Conservation (phyloP, 2,329 filamentous ascomycete species). For the Pseudocercospora crystallina region DNA sequence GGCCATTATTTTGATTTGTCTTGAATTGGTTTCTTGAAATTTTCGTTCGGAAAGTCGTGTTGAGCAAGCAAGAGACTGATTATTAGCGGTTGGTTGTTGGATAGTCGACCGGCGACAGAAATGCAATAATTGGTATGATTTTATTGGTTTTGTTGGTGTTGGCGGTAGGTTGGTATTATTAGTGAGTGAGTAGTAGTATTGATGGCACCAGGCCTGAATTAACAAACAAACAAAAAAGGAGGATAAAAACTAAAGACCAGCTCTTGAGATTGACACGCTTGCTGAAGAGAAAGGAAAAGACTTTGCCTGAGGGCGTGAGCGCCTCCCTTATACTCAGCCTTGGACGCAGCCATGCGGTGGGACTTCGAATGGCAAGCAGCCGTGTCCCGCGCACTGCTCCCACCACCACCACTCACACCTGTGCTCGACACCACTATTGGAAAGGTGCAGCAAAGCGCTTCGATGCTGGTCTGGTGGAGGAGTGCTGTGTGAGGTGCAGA, state of each 20-base stretch:
- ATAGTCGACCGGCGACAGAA: constrained; percentile 39
- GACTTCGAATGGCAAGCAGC: constrained; percentile 15
- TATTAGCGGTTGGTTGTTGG: constrained; percentile 38
- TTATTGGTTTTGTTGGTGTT: constrained; percentile 24
- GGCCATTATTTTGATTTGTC: constrained; percentile 60
- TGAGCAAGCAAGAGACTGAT: constrained; percentile 52
- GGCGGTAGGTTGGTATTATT: constrained; percentile 26
- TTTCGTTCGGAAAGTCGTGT: constrained; percentile 29
- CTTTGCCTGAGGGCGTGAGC: constrained; percentile 21
- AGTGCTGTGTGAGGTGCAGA: constrained; percentile 10
- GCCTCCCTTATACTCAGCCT: constrained; percentile 13
- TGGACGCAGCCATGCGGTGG: constrained; percentile 6
- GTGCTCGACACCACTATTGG: constrained; percentile 25
- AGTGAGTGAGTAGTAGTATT: constrained; percentile 27
- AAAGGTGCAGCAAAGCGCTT: constrained; percentile 30
- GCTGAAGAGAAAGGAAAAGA: constrained; percentile 45
- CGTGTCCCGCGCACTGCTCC: neutral
- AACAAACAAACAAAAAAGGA: constrained; percentile 41
- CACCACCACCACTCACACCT: neutral
- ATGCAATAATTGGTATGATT: constrained; percentile 29
- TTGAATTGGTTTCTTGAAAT: constrained; percentile 20
- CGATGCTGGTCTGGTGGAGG: constrained; percentile 22
- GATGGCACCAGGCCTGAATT: constrained; percentile 50
- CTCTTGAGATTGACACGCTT: constrained; percentile 53
- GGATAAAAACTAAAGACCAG: constrained; percentile 49